These are phyloP conservation scores for Adiantum capillusveneris DNA, from an alignment of 75 land plant genomes.

Conservation along the genomic window DNA sequence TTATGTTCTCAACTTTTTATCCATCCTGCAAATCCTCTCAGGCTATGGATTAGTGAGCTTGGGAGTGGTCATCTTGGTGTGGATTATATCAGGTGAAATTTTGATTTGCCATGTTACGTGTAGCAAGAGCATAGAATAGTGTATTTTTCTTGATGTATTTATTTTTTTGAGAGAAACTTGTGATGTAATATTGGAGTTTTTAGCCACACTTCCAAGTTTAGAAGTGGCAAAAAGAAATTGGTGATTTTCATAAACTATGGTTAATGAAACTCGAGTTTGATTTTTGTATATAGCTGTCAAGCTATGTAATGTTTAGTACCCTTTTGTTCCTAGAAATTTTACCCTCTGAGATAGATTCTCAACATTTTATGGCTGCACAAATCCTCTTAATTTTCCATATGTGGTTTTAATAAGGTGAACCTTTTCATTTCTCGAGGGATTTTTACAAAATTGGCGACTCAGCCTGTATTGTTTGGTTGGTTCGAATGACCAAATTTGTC, in stretches of 20 bases:
- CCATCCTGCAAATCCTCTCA: slow-evolving; percentile 38
- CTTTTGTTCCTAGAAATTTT: background rate
- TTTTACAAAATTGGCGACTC: no score
- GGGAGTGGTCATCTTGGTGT: slow-evolving; percentile 38
- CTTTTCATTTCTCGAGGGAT: no score
- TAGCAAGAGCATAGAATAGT: no score
- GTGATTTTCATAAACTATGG: background rate
- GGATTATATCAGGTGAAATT: slow-evolving; percentile 64
- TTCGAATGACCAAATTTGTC: no score
- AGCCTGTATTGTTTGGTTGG: no score
- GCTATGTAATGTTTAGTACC: background rate
- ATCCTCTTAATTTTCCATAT: no score
- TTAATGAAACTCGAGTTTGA: background rate
- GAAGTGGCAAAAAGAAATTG: background rate
- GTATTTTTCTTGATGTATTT: no score
- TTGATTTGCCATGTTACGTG: no score
- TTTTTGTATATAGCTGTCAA: background rate
- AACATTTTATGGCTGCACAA: no score
- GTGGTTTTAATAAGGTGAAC: no score
- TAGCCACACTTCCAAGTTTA: background rate
- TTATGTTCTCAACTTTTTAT: slow-evolving; percentile 39
- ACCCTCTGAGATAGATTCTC: background rate
- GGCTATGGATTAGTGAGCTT: slow-evolving; percentile 39
- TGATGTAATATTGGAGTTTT: background rate
- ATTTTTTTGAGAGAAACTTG: no score